A percentile compares a stretch with the other conserved stretches of the same genome.
Evolutionary conservation across 1,284 basidiomycete genomes (phyloP).

Genomic region (Melampsora allii-populina): DNA sequence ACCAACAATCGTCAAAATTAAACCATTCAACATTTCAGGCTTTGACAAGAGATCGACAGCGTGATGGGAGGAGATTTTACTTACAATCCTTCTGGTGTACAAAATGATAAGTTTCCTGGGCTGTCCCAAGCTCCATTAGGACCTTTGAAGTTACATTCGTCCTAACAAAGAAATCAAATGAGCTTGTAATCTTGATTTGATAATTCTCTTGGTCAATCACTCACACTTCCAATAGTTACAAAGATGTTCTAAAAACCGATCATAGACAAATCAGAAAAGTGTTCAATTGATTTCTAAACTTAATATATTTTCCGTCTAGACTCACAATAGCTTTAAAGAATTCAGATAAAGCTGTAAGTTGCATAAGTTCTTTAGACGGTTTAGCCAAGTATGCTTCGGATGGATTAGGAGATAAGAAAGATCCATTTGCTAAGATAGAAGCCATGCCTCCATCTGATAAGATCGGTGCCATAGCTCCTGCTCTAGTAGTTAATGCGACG

Average conservation of each 20-base stretch:
- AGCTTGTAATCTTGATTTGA: not conserved
- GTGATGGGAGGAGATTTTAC: not conserved
- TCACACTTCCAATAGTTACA: constrained; percentile 43
- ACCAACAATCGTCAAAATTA: not conserved
- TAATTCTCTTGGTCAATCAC: not conserved
- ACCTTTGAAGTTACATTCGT: constrained; percentile 37
- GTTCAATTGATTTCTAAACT: too few relatives aligned
- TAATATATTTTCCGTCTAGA: too few relatives aligned
- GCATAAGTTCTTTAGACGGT: constrained; percentile 8
- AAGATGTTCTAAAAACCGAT: constrained; percentile 24
- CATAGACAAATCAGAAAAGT: not conserved
- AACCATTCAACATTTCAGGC: too few relatives aligned
- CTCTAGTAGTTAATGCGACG: constrained; percentile 1
- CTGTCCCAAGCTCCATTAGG: constrained; percentile 37
- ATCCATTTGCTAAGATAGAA: constrained; percentile 11
- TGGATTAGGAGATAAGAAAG: constrained; percentile 33
- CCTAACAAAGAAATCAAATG: not conserved
- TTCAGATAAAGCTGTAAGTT: constrained; percentile 37
- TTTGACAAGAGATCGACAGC: not conserved
- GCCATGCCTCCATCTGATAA: constrained; percentile 32
- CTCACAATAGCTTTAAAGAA: constrained; percentile 41
- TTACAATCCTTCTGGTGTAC: constrained; percentile 38
- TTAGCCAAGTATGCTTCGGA: constrained; percentile 15
- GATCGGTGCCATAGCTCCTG: constrained; percentile 20
- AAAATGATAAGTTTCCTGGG: constrained; percentile 28